phyloP scores from a whole-genome alignment of 2,329 filamentous ascomycete species.

The Lasiodiplodia sp. region DNA sequence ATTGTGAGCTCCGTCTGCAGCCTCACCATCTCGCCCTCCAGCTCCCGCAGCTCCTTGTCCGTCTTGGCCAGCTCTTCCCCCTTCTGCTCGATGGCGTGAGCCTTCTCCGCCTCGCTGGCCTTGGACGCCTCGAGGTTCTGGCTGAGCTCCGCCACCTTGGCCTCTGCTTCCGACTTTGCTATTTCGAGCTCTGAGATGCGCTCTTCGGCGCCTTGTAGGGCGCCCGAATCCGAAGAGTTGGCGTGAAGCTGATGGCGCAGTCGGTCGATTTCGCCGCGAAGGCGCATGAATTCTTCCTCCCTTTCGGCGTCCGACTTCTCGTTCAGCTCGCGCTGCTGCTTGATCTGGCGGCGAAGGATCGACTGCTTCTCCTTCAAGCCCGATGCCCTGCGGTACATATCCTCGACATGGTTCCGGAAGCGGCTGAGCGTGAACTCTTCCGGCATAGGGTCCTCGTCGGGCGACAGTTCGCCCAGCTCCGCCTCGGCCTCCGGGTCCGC shows the following conservation, averaged over 20 bases:
- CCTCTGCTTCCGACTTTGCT: constrained; percentile 43
- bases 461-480: constrained; percentile 68
- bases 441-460: constrained; percentile 65
- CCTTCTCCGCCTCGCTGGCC: constrained; percentile 42
- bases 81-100: constrained; percentile 42
- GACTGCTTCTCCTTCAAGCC: constrained; percentile 85
- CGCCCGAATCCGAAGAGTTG: neutral
- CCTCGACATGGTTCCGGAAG: constrained; percentile 80
- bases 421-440: constrained; percentile 75
- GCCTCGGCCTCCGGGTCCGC: constrained; percentile 62
- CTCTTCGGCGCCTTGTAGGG: constrained; percentile 32
- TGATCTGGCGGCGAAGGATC: constrained; percentile 88
- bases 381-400: constrained; percentile 78
- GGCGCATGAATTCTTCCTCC: constrained; percentile 47
- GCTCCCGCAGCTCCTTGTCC: constrained; percentile 33
- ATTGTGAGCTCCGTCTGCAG: constrained; percentile 85
- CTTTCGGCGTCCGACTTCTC: constrained; percentile 74
- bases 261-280: constrained; percentile 50
- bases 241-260: constrained; percentile 48
- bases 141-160: constrained; percentile 41
- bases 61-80: constrained; percentile 42
- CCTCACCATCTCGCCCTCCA: constrained; percentile 70
- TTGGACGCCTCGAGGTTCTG: constrained; percentile 39
- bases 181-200: constrained; percentile 43
- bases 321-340: constrained; percentile 93